phyloP scores from a whole-genome alignment of 306 rosid genomes.

The Trifolium subterraneum region DNA sequence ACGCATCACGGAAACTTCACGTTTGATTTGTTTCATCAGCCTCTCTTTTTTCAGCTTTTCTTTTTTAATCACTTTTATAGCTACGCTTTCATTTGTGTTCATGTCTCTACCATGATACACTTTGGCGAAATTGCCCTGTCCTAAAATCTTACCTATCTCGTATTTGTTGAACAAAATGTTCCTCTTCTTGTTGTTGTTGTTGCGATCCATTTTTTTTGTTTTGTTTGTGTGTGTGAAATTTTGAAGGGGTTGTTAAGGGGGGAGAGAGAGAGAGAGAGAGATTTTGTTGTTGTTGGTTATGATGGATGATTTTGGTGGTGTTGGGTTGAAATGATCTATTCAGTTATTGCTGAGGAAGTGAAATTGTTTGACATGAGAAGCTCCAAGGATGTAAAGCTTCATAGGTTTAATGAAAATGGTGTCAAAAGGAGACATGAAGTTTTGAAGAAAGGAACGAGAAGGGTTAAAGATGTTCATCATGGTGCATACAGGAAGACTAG shows the following conservation, averaged over 20 bases:
- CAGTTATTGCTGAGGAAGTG: conserved; percentile 32
- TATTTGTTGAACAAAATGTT: conserved; percentile 69
- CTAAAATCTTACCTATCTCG: conserved; percentile 69
- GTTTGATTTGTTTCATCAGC: conserved; percentile 69
- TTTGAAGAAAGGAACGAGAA: conserved; percentile 38
- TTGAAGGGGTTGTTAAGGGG: too few relatives aligned
- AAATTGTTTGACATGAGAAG: conserved; percentile 29
- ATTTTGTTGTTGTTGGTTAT: too few relatives aligned
- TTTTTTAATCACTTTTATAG: conserved; percentile 72
- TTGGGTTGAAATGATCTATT: background rate
- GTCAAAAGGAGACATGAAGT: conserved; percentile 45
- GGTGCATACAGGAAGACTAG: conserved; percentile 30
- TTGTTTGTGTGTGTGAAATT: too few relatives aligned
- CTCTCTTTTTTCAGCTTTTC: conserved; percentile 60
- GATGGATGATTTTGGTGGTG: background rate
- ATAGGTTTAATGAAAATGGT: conserved; percentile 38
- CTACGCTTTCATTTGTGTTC: conserved; percentile 60
- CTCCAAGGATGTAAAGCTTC: conserved; percentile 38
- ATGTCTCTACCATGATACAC: conserved; percentile 66
- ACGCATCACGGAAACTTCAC: conserved; percentile 79
- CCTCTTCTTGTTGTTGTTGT: conserved; percentile 9
- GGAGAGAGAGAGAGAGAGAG: background rate
- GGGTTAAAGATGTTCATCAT: conserved; percentile 52
- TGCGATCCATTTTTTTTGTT: conserved; percentile 28
- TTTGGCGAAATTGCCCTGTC: conserved; percentile 83